Evolutionary conservation across 306 rosid genomes (phyloP).

Genomic region (Gillenia trifoliata): DNA sequence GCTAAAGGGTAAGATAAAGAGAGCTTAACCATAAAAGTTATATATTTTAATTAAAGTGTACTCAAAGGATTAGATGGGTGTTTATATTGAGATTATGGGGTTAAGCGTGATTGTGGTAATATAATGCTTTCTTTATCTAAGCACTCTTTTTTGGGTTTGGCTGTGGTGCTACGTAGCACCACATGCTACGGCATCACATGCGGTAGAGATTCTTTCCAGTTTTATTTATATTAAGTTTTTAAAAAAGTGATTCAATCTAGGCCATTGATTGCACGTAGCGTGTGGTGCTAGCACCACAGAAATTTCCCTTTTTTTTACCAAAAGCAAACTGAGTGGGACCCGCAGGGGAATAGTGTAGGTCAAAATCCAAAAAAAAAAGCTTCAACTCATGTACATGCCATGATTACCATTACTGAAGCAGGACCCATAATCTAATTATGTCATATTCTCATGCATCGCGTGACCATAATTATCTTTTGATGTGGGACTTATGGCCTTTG

Average conservation of each 20-base stretch:
- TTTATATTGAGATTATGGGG: background rate
- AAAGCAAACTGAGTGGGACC: background rate
- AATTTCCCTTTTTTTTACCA: too few species aligned
- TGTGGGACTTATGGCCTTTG: too few species aligned
- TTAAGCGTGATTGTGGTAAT: background rate
- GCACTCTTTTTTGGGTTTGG: background rate
- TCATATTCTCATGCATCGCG: constrained; percentile 1
- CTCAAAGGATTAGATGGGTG: background rate
- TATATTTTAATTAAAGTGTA: background rate
- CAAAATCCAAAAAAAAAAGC: background rate
- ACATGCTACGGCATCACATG: too few species aligned
- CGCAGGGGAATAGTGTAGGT: background rate
- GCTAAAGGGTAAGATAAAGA: background rate
- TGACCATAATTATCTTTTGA: background rate
- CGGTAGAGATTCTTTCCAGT: too few species aligned
- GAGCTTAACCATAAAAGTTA: background rate
- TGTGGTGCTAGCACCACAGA: too few species aligned
- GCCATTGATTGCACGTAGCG: too few species aligned
- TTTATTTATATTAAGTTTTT: too few species aligned
- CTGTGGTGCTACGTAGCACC: too few species aligned
- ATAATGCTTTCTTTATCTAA: background rate
- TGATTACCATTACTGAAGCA: background rate
- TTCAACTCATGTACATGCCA: background rate
- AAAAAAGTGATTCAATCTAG: too few species aligned
- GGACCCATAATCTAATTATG: background rate